Evolutionary conservation across 148 eudicot species (phyloP).

Genomic region (Bassia scoparia): DNA sequence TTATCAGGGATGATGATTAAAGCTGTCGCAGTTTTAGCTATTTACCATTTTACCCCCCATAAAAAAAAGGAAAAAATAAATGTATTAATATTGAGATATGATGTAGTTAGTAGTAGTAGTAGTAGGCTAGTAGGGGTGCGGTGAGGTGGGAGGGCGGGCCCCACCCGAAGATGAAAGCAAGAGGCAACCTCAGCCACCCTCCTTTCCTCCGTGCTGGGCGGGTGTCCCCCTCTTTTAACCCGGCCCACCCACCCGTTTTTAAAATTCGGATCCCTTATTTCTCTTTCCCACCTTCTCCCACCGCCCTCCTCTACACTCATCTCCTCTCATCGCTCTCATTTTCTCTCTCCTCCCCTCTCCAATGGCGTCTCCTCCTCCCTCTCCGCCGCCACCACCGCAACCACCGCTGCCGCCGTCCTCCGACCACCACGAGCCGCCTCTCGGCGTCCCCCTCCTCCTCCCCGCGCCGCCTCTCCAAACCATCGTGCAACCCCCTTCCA

Average conservation of each 20-base stretch:
- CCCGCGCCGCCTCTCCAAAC: neutral
- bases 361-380: constrained; percentile 4
- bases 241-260: neutral
- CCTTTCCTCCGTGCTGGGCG: constrained; percentile 15
- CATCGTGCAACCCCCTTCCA: neutral
- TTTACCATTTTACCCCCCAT: too few relatives aligned
- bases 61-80: too few relatives aligned
- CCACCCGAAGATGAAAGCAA: too few relatives aligned
- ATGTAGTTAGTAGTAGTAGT: too few relatives aligned
- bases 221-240: constrained; percentile 2
- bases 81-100: too few relatives aligned
- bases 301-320: neutral
- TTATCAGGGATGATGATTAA: too few relatives aligned
- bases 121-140: too few relatives aligned
- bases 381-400: neutral
- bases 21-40: too few relatives aligned
- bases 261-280: constrained; percentile 3
- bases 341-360: neutral
- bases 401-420: neutral
- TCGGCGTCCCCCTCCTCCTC: constrained; percentile 14
- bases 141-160: too few relatives aligned
- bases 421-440: neutral
- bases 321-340: neutral
- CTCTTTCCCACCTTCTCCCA: neutral
- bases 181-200: neutral